Percentiles rank a stretch among this genome's conserved stretches.
phyloP scores from a whole-genome alignment of 805 yeast genomes.

The Debaryomyces castellii region DNA sequence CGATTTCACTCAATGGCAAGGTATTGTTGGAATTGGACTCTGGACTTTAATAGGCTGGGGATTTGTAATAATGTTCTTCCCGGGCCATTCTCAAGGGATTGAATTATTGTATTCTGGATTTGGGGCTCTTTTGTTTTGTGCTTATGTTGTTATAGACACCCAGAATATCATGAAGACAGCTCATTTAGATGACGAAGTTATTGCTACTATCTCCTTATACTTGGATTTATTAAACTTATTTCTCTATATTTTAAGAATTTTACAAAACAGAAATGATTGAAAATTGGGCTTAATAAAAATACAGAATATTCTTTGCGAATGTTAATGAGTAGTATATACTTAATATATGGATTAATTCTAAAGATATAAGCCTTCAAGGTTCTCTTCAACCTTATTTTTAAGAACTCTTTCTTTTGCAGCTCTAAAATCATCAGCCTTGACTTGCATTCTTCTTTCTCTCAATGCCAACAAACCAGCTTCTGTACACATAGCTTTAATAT shows the following conservation, averaged over 20 bases:
- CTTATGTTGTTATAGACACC: conserved; percentile 77
- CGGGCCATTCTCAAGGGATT: conserved; percentile 43
- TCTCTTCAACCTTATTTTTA: conserved; percentile 96
- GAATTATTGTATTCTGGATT: conserved; percentile 68
- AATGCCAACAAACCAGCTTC: conserved; percentile 95
- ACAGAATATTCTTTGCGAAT: not conserved
- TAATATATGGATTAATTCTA: conserved; percentile 21
- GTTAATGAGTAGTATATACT: not conserved
- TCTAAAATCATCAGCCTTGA: conserved; percentile 88
- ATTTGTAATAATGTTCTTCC: conserved; percentile 64
- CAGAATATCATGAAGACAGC: conserved; percentile 72
- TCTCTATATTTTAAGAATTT: conserved; percentile 67
- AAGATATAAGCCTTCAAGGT: conserved; percentile 88
- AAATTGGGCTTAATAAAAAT: not conserved
- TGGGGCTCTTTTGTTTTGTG: conserved; percentile 73
- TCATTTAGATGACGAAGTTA: conserved; percentile 83
- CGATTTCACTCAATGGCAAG: conserved; percentile 70
- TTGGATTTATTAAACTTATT: conserved; percentile 83
- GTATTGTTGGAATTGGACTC: conserved; percentile 51
- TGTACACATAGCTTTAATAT: conserved; percentile 95
- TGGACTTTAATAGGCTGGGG: conserved; percentile 74
- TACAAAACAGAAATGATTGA: conserved; percentile 31
- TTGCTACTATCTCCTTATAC: conserved; percentile 74
- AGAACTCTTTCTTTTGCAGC: conserved; percentile 92
- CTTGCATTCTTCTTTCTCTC: conserved; percentile 97